Evolutionary conservation across 176 grass and related monocot species (phyloP).

Genomic region (Rhynchospora tenuis): DNA sequence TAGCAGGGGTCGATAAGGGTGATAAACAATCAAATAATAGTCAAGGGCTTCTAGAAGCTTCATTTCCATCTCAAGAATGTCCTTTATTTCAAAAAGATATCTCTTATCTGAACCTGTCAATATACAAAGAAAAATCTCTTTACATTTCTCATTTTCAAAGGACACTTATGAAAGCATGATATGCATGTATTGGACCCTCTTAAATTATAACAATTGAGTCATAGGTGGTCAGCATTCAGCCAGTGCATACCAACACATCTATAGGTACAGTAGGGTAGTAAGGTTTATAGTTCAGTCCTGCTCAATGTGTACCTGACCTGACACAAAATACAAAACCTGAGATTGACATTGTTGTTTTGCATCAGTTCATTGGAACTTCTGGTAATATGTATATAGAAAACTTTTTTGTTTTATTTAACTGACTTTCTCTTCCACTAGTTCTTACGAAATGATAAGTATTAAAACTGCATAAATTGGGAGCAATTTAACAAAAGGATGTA

Average conservation of each 20-base stretch:
- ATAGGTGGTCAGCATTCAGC: not conserved
- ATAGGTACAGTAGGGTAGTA: not conserved
- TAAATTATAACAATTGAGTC: not conserved
- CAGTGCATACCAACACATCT: not conserved
- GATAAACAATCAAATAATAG: conserved; percentile 96
- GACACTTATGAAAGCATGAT: not conserved
- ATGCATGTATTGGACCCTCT: not conserved
- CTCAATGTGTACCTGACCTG: not conserved
- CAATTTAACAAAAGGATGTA: conserved; percentile 14
- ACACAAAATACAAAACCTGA: not conserved
- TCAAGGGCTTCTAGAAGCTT: conserved; percentile 95
- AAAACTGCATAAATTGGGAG: not conserved
- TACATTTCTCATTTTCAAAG: not conserved
- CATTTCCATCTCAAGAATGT: conserved; percentile 99
- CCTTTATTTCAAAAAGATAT: conserved; percentile 97
- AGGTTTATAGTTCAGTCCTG: not conserved
- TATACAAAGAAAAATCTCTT: not conserved
- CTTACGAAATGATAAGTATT: not conserved
- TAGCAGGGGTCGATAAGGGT: conserved; percentile 87
- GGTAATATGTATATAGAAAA: not conserved
- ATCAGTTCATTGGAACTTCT: not conserved
- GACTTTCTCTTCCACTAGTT: not conserved
- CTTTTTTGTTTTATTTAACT: conserved; percentile 1
- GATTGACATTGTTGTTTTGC: not conserved
- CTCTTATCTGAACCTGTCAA: conserved; percentile 57